Conservation (phyloP, 495 filamentous ascomycete genomes). For the Bathelium albidoporum region DNA sequence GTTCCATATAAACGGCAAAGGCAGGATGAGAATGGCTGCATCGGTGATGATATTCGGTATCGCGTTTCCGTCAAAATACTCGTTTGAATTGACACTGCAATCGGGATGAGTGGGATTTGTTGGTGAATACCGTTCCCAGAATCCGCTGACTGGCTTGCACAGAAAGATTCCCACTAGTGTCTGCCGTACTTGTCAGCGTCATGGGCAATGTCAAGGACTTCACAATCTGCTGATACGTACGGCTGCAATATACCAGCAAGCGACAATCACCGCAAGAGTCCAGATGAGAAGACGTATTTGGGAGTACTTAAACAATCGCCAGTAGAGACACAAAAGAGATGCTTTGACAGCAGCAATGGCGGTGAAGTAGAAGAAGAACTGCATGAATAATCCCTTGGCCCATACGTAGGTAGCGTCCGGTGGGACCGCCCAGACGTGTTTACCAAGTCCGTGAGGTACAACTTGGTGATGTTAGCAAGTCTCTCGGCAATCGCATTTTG, state of each 20-base stretch:
- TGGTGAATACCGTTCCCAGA: not conserved
- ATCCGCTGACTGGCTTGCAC: constrained; percentile 1
- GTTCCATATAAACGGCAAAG: not conserved
- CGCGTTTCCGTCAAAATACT: not conserved
- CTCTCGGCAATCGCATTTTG: not conserved
- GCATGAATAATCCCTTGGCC: constrained; percentile 1
- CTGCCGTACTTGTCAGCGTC: not conserved
- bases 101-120: not conserved
- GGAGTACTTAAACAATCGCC: not conserved
- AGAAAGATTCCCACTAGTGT: not conserved
- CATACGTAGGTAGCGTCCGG: not conserved
- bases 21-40: not conserved
- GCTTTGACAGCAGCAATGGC: constrained; percentile 1
- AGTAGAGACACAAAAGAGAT: not conserved
- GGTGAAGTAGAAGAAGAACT: not conserved
- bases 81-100: not conserved
- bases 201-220: no score
- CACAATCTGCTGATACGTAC: not conserved
- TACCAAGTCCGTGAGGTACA: constrained; percentile 1
- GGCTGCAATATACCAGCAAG: constrained; percentile 1
- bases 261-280: not conserved
- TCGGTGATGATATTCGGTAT: not conserved
- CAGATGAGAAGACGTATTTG: not conserved
- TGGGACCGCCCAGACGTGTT: constrained; percentile 1
- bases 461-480: not conserved